These are phyloP conservation scores for Phytophthora megakarya DNA, from an alignment of 352 stramenopile genomes.

Conservation along the genomic window DNA sequence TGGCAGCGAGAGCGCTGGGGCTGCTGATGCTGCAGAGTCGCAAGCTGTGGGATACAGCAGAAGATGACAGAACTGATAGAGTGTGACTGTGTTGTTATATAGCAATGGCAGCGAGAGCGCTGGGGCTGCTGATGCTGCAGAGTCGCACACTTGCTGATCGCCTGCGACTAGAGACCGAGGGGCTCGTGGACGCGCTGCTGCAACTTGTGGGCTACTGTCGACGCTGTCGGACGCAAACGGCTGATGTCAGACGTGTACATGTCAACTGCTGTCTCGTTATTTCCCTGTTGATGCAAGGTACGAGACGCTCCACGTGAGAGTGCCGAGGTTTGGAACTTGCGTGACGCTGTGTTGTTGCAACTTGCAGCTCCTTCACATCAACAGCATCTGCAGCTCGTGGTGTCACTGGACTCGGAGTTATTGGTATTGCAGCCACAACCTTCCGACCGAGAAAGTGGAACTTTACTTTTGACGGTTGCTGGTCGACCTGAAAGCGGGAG, in stretches of 20 bases:
- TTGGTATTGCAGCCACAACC: slow-evolving; percentile 57
- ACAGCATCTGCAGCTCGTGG: slow-evolving; percentile 48
- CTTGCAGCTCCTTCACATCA: slow-evolving; percentile 33
- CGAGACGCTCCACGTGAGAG: slow-evolving; percentile 24
- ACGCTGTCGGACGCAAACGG: slow-evolving; percentile 45
- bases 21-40: too few relatives aligned
- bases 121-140: slow-evolving; percentile 66
- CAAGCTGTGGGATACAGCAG: not conserved
- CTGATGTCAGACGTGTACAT: slow-evolving; percentile 68
- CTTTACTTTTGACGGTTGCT: too few relatives aligned
- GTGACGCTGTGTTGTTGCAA: not conserved
- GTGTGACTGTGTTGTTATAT: not conserved
- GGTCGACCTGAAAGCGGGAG: too few relatives aligned
- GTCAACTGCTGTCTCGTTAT: slow-evolving; percentile 88
- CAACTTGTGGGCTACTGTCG: slow-evolving; percentile 73
- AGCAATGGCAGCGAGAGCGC: slow-evolving; percentile 67
- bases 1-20: too few relatives aligned
- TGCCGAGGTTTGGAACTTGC: not conserved
- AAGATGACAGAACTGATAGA: not conserved
- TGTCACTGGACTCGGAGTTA: slow-evolving; percentile 74
- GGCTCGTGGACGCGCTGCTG: slow-evolving; percentile 74
- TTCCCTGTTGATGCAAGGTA: slow-evolving; percentile 81
- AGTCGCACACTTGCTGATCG: slow-evolving; percentile 40
- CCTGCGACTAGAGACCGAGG: slow-evolving; percentile 65
- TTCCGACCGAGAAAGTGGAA: slow-evolving; percentile 38